Conservation (phyloP, 306 rosid genomes). For the Parietaria judaica region DNA sequence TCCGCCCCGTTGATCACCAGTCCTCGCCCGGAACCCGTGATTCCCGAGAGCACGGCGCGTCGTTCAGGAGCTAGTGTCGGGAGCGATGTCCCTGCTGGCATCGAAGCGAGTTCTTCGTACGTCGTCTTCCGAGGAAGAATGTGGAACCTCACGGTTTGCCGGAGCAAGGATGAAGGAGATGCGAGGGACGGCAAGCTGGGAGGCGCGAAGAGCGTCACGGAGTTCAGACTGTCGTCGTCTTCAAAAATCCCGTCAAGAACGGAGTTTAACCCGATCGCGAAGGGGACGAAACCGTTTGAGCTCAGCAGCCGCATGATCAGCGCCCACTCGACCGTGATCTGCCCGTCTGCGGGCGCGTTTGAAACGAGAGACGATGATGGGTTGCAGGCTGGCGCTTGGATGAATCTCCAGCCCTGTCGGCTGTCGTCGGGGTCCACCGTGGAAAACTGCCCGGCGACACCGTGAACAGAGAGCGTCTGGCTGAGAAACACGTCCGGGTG, state of each 20-base stretch:
- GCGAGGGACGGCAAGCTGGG: slow-evolving; percentile 33
- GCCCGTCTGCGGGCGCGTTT: slow-evolving; percentile 7
- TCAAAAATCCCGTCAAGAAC: slow-evolving; percentile 48
- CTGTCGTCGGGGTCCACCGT: slow-evolving; percentile 28
- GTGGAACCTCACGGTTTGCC: slow-evolving; percentile 56
- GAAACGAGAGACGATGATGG: slow-evolving; percentile 10
- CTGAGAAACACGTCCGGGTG: slow-evolving; percentile 49
- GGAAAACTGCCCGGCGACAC: slow-evolving; percentile 52
- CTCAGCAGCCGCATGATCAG: slow-evolving; percentile 38
- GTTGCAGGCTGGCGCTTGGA: slow-evolving; percentile 32
- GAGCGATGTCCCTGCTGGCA: slow-evolving; percentile 35
- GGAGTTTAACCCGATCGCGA: slow-evolving; percentile 36
- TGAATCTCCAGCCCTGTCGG: slow-evolving; percentile 24
- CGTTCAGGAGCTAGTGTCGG: slow-evolving; percentile 37
- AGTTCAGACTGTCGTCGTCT: slow-evolving; percentile 24
- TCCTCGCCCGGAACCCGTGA: slow-evolving; percentile 20
- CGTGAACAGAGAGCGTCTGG: slow-evolving; percentile 42
- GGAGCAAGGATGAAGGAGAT: slow-evolving; percentile 31
- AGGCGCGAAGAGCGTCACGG: slow-evolving; percentile 61
- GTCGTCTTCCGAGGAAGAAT: slow-evolving; percentile 51
- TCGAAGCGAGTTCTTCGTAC: slow-evolving; percentile 28
- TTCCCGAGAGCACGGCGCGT: slow-evolving; percentile 39
- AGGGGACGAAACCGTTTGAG: slow-evolving; percentile 43
- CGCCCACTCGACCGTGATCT: slow-evolving; percentile 40
- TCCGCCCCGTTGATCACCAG: slow-evolving; percentile 44